A percentile compares a stretch with the other conserved stretches of the same genome.
phyloP scores from a whole-genome alignment of 2,329 filamentous ascomycete species.

The Apiospora kogelbergensis region DNA sequence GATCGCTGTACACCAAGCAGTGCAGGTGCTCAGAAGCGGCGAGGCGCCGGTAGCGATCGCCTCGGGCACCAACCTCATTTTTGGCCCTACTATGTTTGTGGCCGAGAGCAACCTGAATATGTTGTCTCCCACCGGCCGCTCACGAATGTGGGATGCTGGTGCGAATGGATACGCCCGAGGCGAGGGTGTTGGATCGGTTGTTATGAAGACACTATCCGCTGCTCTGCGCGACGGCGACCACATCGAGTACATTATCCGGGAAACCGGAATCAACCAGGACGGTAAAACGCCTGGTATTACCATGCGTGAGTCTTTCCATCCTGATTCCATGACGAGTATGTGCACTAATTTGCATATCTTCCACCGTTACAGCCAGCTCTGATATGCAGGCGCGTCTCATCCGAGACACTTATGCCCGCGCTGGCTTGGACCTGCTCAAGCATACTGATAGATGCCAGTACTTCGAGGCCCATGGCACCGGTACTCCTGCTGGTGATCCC shows the following conservation, averaged over 20 bases:
- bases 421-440: constrained; percentile 26
- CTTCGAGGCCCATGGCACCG: constrained; percentile 28
- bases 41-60: constrained; percentile 6
- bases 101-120: constrained; percentile 43
- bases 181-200: constrained; percentile 36
- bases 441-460: constrained; percentile 29
- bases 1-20: constrained; percentile 10
- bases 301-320: constrained; percentile 21
- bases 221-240: constrained; percentile 38
- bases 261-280: constrained; percentile 34
- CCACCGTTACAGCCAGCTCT: constrained; percentile 37
- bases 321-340: background rate
- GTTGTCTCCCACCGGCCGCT: constrained; percentile 43
- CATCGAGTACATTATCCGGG: constrained; percentile 33
- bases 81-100: constrained; percentile 29
- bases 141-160: constrained; percentile 47
- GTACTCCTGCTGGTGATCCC: constrained; percentile 21
- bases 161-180: constrained; percentile 40
- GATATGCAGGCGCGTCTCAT: constrained; percentile 32
- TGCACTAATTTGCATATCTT: background rate
- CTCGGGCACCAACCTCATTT: constrained; percentile 9
- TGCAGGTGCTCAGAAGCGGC: constrained; percentile 9
- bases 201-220: constrained; percentile 38
- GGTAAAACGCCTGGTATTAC: constrained; percentile 46
- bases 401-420: constrained; percentile 28